Conservation (phyloP, 2,329 filamentous ascomycete genomes). For the Aspergillus brasiliensis region DNA sequence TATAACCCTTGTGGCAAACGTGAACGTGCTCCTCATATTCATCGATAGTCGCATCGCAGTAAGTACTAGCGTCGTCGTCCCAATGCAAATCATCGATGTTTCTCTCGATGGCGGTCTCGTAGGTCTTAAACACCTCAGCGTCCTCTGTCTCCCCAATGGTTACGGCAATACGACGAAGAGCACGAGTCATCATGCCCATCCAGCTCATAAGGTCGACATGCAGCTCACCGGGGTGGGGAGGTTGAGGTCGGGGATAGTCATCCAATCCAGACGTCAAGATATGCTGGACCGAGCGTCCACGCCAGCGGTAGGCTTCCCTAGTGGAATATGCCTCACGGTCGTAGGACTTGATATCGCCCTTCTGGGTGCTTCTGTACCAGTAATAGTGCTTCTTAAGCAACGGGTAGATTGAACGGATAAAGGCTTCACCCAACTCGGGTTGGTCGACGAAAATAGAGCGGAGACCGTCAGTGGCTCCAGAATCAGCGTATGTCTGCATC, state of each 20-base stretch:
- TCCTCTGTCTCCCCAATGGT: conserved; percentile 78
- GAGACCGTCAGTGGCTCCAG: conserved; percentile 46
- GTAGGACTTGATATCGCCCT: conserved; percentile 86
- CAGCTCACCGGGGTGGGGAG: conserved; percentile 92
- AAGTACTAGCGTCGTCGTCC: conserved; percentile 76
- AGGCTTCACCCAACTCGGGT: conserved; percentile 67
- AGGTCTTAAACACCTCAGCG: conserved; percentile 68
- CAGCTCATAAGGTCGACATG: conserved; percentile 94
- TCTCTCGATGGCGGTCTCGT: conserved; percentile 73
- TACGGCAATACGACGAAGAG: conserved; percentile 77
- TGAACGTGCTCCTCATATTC: conserved; percentile 87
- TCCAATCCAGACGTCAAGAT: conserved; percentile 92
- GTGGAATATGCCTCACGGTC: conserved; percentile 83
- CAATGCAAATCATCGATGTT: conserved; percentile 96
- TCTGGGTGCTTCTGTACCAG: conserved; percentile 94
- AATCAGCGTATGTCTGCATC: conserved; percentile 24
- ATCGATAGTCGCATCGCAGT: conserved; percentile 94
- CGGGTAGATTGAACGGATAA: conserved; percentile 78
- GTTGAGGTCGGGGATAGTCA: conserved; percentile 91
- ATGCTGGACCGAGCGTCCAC: conserved; percentile 82
- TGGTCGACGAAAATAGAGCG: conserved; percentile 69
- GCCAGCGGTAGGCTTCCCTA: conserved; percentile 95
- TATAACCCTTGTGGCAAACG: conserved; percentile 95
- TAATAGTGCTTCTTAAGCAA: conserved; percentile 84
- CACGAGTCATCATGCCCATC: conserved; percentile 94